Base-by-base conservation (phyloP, 192 early-diverging fungal genomes). In the Coemansia sp. region DNA sequence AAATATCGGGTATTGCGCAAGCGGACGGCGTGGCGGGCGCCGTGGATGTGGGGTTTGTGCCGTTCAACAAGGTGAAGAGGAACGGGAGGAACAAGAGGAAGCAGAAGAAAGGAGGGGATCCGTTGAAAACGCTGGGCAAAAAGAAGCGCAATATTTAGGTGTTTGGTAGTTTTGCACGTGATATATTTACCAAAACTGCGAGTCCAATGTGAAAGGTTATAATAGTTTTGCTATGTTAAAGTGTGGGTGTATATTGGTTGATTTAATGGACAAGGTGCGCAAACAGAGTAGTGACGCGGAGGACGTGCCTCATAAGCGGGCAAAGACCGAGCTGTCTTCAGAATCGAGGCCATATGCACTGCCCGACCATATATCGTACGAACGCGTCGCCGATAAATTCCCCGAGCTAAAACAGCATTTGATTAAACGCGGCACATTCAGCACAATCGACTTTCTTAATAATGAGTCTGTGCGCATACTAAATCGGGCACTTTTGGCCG, bases 1-100 rank as follows among this genome's bases (percentile, higher is more conserved):
- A 89, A 59, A 87, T 89, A 35, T 67, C 85, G 4, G 69, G 74
- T 0, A 80, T 81, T 37, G 65, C 70, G 8, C 68, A 69, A 56
- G 68, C 78, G 26, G 69, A 72, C 27, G 78, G 78, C 41, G 53
- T 75, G 41, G 74, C 69, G 1, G 70, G 62, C 4, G 59, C 74
- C 0, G 67, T 66, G 9, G 55, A 81, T 38, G 73, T 81, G 3
- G 82, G 74, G 8, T 77, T 77, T 72, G 74, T 83, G 38, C 74
- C 82, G 22, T 82, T 79, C 56, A 75, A 81, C 54, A 78, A 78
- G 60, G 24, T 32, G 32, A 81, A 76, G 69, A 62, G 74, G 14
- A 43, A 59, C 12, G 20, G 26, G 16, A 10, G 29, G 4, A 71
- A 65, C 11, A 26, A 20, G 43, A 57, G 61, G 24, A 59, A 49